phyloP scores from a whole-genome alignment of 129 eudicot genomes.

The Saposhnikovia divaricata region DNA sequence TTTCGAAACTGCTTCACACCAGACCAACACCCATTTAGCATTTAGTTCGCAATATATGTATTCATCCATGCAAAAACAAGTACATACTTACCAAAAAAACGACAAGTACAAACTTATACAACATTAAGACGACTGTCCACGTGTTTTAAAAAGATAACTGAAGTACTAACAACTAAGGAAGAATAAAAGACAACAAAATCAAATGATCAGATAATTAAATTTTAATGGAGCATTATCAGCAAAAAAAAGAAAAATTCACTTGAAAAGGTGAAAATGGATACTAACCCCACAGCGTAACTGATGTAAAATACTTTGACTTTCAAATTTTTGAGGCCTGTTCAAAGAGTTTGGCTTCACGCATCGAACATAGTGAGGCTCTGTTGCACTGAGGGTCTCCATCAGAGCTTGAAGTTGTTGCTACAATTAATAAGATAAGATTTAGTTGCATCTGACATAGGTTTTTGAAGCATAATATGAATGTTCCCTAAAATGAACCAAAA shows the following conservation, averaged over 20 bases:
- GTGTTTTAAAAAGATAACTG: neutral
- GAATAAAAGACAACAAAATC: neutral
- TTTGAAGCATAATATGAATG: neutral
- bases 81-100: neutral
- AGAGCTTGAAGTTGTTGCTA: slow-evolving; percentile 99
- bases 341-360: slow-evolving; percentile 96
- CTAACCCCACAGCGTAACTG: slow-evolving; percentile 99
- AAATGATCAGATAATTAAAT: neutral
- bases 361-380: slow-evolving; percentile 90
- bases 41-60: neutral
- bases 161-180: neutral
- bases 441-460: neutral
- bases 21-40: neutral
- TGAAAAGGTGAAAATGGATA: slow-evolving; percentile 14
- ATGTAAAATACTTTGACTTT: slow-evolving; percentile 76
- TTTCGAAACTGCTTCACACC: neutral
- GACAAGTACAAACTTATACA: neutral
- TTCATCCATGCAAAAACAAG: neutral
- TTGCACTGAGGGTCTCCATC: slow-evolving; percentile 91
- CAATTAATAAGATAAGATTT: slow-evolving; percentile 17
- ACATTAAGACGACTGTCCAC: neutral
- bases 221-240: neutral
- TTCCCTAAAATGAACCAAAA: neutral
- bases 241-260: neutral
- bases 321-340: slow-evolving; percentile 72